These are phyloP conservation scores for Schwanniomyces etchellsii DNA, from an alignment of 1,139 yeast genomes.

Conservation along the genomic window DNA sequence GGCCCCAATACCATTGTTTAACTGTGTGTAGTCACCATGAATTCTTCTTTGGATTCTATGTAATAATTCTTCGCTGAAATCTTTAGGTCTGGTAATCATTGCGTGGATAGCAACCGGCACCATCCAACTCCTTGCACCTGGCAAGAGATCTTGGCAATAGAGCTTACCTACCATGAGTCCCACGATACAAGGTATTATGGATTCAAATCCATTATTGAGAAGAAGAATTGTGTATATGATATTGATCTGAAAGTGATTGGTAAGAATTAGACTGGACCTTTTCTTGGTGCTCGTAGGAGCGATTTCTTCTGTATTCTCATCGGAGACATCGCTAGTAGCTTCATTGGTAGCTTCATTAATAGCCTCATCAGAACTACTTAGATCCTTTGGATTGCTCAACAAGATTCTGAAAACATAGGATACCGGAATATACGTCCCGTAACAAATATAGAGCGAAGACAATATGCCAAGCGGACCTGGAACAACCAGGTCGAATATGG, in stretches of 20 bases:
- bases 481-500: constrained; percentile 29
- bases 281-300: constrained; percentile 7
- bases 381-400: constrained; percentile 19
- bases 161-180: constrained; percentile 62
- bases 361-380: not conserved
- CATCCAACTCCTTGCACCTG: constrained; percentile 36
- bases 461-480: constrained; percentile 65
- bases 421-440: constrained; percentile 52
- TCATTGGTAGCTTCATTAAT: not conserved
- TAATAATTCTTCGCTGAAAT: not conserved
- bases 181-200: constrained; percentile 45
- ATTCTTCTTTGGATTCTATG: constrained; percentile 2
- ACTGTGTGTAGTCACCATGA: constrained; percentile 5
- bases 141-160: constrained; percentile 49
- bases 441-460: constrained; percentile 55
- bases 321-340: constrained; percentile 1
- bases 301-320: constrained; percentile 5
- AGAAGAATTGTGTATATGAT: constrained; percentile 46
- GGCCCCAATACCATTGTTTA: constrained; percentile 6
- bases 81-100: not conserved
- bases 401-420: constrained; percentile 53
- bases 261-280: constrained; percentile 33
- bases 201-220: constrained; percentile 47
- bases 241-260: constrained; percentile 57
- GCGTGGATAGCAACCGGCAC: not conserved